Evolutionary conservation across 495 filamentous ascomycete genomes (phyloP).

Genomic region (Cudoniella acicularis): DNA sequence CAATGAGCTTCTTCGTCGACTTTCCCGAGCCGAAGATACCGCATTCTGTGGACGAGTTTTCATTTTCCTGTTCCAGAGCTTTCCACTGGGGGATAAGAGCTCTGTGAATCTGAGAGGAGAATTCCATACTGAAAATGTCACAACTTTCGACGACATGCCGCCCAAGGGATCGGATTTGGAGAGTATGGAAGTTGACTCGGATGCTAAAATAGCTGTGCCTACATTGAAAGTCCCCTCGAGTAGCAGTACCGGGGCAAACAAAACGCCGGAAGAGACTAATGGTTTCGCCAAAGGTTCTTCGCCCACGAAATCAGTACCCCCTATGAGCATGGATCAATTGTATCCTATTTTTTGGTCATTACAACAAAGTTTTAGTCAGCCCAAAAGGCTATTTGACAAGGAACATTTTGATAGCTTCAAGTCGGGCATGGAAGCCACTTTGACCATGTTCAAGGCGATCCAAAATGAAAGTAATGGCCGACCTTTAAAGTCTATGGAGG

Average conservation of each 20-base stretch:
- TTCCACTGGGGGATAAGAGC: conserved; percentile 91
- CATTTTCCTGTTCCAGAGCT: conserved; percentile 96
- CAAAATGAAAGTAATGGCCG: conserved; percentile 57
- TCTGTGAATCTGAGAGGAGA: conserved; percentile 95
- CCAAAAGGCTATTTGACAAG: conserved; percentile 70
- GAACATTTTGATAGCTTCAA: conserved; percentile 75
- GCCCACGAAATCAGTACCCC: conserved; percentile 41
- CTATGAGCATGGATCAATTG: conserved; percentile 63
- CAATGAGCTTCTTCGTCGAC: conserved; percentile 86
- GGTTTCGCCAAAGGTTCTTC: conserved; percentile 48
- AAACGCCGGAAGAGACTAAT: conserved; percentile 35
- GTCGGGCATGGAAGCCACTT: conserved; percentile 67
- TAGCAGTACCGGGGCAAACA: conserved; percentile 26
- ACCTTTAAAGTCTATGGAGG: conserved; percentile 53
- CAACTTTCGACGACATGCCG: conserved; percentile 65
- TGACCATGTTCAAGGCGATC: conserved; percentile 74
- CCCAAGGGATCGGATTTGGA: conserved; percentile 53
- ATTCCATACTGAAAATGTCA: conserved; percentile 94
- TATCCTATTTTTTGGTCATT: conserved; percentile 95
- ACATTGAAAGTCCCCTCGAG: conserved; percentile 24
- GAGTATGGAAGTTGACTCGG: conserved; percentile 53
- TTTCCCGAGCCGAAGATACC: conserved; percentile 92
- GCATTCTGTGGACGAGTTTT: conserved; percentile 96
- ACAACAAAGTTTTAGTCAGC: conserved; percentile 88
- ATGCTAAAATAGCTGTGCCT: not conserved